Evolutionary conservation across 1,284 basidiomycete species (phyloP).

Genomic region (Cutaneotrichosporon daszewskae): DNA sequence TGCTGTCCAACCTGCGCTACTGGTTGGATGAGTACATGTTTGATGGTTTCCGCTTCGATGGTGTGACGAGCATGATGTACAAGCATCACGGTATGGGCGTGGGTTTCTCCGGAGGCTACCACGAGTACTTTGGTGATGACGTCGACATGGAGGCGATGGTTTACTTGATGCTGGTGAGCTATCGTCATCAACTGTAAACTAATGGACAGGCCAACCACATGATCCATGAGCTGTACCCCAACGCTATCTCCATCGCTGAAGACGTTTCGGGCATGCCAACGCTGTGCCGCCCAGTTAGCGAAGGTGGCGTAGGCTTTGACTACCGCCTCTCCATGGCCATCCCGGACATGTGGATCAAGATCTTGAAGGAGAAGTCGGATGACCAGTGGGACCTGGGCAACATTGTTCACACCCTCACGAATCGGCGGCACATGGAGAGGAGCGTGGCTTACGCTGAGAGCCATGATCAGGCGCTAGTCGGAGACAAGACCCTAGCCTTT

Average conservation of each 20-base stretch:
- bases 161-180: conserved; percentile 89
- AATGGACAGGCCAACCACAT: conserved; percentile 77
- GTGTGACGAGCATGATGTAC: conserved; percentile 99
- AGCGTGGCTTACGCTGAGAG: conserved; percentile 93
- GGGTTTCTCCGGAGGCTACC: conserved; percentile 94
- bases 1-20: conserved; percentile 89
- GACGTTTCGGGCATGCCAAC: conserved; percentile 97
- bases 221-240: conserved; percentile 74
- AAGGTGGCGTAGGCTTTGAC: conserved; percentile 94
- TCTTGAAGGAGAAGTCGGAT: conserved; percentile 86
- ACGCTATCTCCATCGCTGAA: conserved; percentile 86
- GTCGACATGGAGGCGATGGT: conserved; percentile 86
- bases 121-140: conserved; percentile 87
- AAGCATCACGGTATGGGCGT: conserved; percentile 93
- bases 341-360: conserved; percentile 99
- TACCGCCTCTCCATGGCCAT: conserved; percentile 97
- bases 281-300: conserved; percentile 68
- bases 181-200: neutral
- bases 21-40: conserved; percentile 94
- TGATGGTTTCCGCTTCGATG: conserved; percentile 97
- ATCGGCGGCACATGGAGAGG: conserved; percentile 82
- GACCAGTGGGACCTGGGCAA: conserved; percentile 82
- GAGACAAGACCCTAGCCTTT: conserved; percentile 96
- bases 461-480: conserved; percentile 95
- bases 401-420: conserved; percentile 84